Evolutionary conservation across 179 eudicot genomes (phyloP), one percentile per base, ranked within the genome.

Genomic region (Spergularia azorica): DNA sequence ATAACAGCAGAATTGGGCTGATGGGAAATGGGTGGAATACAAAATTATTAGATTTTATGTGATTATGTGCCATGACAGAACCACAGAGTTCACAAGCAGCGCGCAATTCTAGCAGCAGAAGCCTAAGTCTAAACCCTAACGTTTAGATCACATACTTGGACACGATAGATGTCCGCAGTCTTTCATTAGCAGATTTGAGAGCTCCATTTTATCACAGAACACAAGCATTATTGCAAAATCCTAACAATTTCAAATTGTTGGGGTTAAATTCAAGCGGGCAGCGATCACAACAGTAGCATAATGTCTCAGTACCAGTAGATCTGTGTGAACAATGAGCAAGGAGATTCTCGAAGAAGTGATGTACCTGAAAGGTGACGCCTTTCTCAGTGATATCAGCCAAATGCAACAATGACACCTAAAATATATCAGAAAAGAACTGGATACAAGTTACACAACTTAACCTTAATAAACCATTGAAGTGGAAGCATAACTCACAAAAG

Each of bases 331-430:
- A 13, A 77, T 5, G 21, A 38, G 11, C 38, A 55, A 70, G 70
- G 20, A 65, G 48, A 6, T 69, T 13, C 16, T 36, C 17, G 32
- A 57, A 59, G 5, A 4, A 38, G 39, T n/a, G n/a, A n/a, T n/a
- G n/a, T 85, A 94, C 98, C 97, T 94, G 95, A 74, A 94, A 94
- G 11, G 97, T 94, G 74, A 94, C 98, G 21, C 98, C 98, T 67
- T 87, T 63, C 71, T 94, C 98, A 5, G 98, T 91, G 64, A 94
- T 94, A 76, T 94, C 95, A 74, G 98, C 98, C 88, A 94, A 88
- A 80, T 94, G 93, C 85, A 90, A 80, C 76, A 94, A 83, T 3
- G 98, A 94, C 58, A 94, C 97, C 98, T 94, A 73, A 39, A 83
- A 77, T 43, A 56, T 16, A 7, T 26, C 2, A 71, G 3, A 43